Evolutionary conservation across 257 asterid genomes (phyloP).

Genomic region (Plectranthus barbatus): DNA sequence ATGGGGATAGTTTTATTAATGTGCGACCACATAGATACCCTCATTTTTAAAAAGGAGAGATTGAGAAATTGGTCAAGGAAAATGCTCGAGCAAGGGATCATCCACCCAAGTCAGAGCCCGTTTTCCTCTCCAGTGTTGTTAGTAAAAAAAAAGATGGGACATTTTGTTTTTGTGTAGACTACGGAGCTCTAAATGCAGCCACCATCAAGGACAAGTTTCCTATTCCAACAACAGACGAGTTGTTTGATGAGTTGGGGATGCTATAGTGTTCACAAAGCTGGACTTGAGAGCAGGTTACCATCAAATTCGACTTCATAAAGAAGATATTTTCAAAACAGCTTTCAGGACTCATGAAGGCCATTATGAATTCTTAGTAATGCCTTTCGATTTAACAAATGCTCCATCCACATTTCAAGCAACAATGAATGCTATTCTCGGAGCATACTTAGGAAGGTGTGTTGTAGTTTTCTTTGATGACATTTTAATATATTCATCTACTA

Average conservation of each 20-base stretch:
- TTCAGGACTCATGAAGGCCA: no score
- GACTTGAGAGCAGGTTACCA: no score
- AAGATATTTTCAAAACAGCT: no score
- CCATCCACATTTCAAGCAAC: background rate
- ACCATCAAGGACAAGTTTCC: background rate
- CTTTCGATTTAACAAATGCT: background rate
- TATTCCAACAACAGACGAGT: background rate
- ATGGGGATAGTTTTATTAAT: background rate
- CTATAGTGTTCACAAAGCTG: background rate
- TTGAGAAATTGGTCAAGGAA: background rate
- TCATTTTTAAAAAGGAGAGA: background rate
- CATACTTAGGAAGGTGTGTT: background rate
- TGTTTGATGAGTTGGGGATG: no score
- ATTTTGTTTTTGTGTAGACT: background rate
- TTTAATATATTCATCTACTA: background rate
- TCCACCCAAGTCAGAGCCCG: background rate
- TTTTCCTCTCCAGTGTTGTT: background rate
- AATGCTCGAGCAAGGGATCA: background rate
- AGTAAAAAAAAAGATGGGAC: background rate
- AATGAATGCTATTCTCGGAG: background rate
- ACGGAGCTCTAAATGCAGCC: background rate
- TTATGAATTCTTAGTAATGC: no score
- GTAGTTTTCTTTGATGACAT: background rate
- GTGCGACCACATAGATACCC: background rate
- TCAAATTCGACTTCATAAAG: background rate